Base-by-base conservation (phyloP, 2,329 filamentous ascomycete species). In the Diaporthe destruens region DNA sequence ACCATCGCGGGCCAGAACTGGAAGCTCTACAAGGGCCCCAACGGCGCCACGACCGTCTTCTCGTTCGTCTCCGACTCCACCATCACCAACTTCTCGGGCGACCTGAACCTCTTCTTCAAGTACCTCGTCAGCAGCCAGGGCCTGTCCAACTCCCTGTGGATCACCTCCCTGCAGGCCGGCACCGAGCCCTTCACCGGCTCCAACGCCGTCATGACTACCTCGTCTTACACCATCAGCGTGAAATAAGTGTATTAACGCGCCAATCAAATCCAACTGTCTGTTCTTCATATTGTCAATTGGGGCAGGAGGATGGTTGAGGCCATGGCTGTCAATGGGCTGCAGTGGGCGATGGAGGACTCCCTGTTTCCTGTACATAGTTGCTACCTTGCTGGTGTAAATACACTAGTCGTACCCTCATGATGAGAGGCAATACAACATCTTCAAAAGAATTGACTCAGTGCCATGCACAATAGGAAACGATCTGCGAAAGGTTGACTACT, bases 21-120 rank as follows among this genome's bases (percentile, higher is more conserved):
- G 86, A 86, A 88, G 67, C 80, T 93, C 57, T 92, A 86, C 81
- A 84, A 84, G 69, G 90, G 91, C 16, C 81, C 80, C 20, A 91
- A 92, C 75, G 87, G 88, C 23, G 79, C 81, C 61, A 90, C 85
- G 80, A 87, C 85, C 3, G 90, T 92, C 14, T 92, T 86, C 81
- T 89, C 87, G 76, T 93, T 83, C 67, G 79, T 83, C 47, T 80
- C 80, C 0, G 56, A 75, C 16, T 84, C 80, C 55, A 80, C 85
- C 42, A 80, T 87, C 20, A 84, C 82, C 25, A 85, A 75, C 79
- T 92, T 90, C 80, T 84, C 81, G 39, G 89, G 85, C 47, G 89
- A 92, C 77, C 77, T 92, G 74, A 84, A 84, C 75, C 80, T 83
- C 4, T 92, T 92, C 81, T 81, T 90, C 75, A 83, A 81, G 6